Conservation (phyloP, 257 asterid genomes). For the Nicotiana sylvestris region DNA sequence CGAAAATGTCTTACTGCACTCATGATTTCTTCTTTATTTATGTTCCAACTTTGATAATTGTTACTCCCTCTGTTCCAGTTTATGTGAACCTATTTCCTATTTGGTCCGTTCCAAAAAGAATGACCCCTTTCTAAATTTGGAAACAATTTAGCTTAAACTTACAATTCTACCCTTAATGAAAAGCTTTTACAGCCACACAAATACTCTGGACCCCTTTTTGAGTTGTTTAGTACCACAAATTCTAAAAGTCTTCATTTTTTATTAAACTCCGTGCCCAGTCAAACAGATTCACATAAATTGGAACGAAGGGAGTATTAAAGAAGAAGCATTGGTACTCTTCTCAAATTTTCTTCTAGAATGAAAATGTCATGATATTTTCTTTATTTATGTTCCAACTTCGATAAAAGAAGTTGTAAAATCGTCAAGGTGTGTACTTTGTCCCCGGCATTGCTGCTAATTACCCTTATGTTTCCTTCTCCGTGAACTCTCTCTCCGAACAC, state of each 20-base stretch:
- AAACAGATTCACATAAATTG: too few species aligned
- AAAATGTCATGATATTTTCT: neutral
- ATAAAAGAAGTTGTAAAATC: neutral
- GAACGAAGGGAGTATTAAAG: neutral
- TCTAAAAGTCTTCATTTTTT: too few species aligned
- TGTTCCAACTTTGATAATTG: neutral
- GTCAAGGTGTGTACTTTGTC: neutral
- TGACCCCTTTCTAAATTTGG: too few species aligned
- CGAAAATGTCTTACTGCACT: neutral
- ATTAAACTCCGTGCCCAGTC: too few species aligned
- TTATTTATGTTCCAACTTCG: neutral
- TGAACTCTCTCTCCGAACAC: neutral
- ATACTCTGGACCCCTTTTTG: too few species aligned
- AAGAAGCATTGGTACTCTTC: neutral
- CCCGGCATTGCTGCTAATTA: neutral
- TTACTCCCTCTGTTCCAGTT: too few species aligned
- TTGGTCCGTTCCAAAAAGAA: too few species aligned
- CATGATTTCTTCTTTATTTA: neutral
- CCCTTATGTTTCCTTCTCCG: neutral
- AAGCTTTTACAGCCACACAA: too few species aligned
- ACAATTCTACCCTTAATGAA: too few species aligned
- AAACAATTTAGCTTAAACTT: too few species aligned
- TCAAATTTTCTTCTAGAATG: neutral
- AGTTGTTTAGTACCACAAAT: too few species aligned
- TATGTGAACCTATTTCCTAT: too few species aligned